These are phyloP conservation scores for Talaromyces proteolyticus DNA, from an alignment of 495 filamentous ascomycete species.

Conservation along the genomic window DNA sequence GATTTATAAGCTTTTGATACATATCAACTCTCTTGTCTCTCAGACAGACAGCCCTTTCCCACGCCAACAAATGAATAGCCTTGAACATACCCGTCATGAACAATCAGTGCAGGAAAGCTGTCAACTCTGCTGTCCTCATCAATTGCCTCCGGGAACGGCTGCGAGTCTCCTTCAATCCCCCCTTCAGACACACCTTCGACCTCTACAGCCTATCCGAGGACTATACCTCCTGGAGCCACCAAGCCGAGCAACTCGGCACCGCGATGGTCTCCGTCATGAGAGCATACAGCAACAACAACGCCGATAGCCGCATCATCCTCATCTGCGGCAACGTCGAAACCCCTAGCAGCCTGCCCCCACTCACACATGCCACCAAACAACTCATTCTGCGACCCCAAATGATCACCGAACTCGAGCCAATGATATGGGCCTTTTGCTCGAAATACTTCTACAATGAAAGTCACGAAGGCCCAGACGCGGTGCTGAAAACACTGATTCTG, in stretches of 20 bases:
- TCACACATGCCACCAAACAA: not conserved
- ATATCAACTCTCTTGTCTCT: no score
- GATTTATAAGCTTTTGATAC: no score
- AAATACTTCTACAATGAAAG: not conserved
- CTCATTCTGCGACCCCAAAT: not conserved
- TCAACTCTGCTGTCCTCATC: not conserved
- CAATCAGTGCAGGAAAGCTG: not conserved
- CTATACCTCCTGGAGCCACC: not conserved
- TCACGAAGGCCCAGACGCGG: not conserved
- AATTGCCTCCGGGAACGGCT: not conserved
- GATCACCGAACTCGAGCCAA: not conserved
- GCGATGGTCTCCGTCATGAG: not conserved
- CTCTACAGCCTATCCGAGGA: not conserved
- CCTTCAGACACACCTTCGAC: not conserved
- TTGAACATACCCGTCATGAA: not conserved
- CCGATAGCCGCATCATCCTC: not conserved
- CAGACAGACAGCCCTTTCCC: no score
- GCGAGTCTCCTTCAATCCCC: not conserved
- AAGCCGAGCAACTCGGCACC: not conserved
- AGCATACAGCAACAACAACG: not conserved
- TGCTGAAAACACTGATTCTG: not conserved
- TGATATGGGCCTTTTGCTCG: not conserved
- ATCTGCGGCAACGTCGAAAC: not conserved
- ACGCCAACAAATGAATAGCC: no score
- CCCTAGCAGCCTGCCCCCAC: not conserved